Evolutionary conservation across 768 basidiomycete species (phyloP).

Genomic region (Calvatia gigantea): DNA sequence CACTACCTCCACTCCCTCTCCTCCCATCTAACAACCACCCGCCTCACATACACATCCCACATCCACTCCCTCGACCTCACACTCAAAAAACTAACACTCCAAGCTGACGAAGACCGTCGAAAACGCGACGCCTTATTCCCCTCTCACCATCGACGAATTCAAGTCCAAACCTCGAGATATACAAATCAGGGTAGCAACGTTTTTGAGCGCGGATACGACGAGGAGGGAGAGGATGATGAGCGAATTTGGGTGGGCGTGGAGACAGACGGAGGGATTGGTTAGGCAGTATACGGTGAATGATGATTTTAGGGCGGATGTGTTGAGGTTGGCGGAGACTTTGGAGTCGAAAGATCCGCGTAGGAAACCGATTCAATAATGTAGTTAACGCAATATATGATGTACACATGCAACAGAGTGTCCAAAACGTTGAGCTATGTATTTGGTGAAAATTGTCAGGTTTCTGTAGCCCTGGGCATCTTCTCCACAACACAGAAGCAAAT

Average conservation of each 20-base stretch:
- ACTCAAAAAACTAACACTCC: not conserved
- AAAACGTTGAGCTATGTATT: too few species aligned
- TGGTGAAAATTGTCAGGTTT: too few species aligned
- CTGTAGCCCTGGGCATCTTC: too few species aligned
- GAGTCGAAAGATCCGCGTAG: slow-evolving; percentile 10
- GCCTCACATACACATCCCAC: not conserved
- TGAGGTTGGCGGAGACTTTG: not conserved
- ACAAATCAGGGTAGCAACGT: slow-evolving; percentile 11
- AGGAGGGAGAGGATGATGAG: slow-evolving; percentile 12
- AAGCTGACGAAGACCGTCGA: not conserved
- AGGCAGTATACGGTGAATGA: not conserved
- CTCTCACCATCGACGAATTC: slow-evolving; percentile 1
- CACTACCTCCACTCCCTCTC: not conserved
- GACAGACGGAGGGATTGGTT: slow-evolving; percentile 3
- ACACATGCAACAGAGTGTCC: too few species aligned
- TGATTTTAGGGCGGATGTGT: not conserved
- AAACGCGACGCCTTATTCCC: slow-evolving; percentile 7
- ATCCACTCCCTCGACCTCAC: not conserved
- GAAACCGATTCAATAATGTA: not conserved
- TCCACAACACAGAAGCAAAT: too few species aligned
- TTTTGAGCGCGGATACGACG: slow-evolving; percentile 3
- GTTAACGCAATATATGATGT: too few species aligned
- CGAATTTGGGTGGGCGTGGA: slow-evolving; percentile 13
- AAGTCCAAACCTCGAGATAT: not conserved
- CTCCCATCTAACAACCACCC: not conserved